Evolutionary conservation across 108 stramenopile genomes (phyloP).

Genomic region (Fistulifera solaris): DNA sequence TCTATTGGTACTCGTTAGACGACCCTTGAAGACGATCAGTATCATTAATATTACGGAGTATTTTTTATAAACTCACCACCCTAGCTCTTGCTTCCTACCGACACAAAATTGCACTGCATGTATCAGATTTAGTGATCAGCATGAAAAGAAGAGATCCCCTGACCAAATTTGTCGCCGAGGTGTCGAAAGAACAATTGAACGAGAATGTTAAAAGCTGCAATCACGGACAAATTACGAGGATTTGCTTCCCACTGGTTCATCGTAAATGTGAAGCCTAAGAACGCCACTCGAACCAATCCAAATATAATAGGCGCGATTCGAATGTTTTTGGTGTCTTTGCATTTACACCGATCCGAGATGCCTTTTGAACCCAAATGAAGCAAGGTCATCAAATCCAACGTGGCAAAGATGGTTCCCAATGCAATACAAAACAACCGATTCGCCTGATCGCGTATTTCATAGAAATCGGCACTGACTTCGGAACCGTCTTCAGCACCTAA

Average conservation of each 20-base stretch:
- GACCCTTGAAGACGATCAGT: too few species aligned
- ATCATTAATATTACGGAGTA: too few species aligned
- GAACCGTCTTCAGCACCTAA: neutral
- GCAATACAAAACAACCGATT: constrained; percentile 14
- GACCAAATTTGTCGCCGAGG: neutral
- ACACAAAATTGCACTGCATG: too few species aligned
- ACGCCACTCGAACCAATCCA: constrained; percentile 7
- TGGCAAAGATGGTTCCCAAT: constrained; percentile 22
- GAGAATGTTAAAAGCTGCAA: constrained; percentile 12
- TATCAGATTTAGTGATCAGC: too few species aligned
- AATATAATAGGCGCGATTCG: constrained; percentile 5
- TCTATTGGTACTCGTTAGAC: too few species aligned
- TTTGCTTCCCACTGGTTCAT: constrained; percentile 24
- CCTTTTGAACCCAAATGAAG: constrained; percentile 19
- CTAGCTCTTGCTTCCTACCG: too few species aligned
- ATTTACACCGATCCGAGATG: constrained; percentile 2
- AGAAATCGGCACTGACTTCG: neutral
- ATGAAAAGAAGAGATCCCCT: too few species aligned
- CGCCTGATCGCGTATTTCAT: neutral
- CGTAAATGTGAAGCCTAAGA: constrained; percentile 20
- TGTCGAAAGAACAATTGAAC: constrained; percentile 7
- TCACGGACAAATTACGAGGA: constrained; percentile 17
- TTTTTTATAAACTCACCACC: too few species aligned
- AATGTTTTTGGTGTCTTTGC: neutral
- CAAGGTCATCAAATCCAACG: constrained; percentile 29